Base-by-base conservation (phyloP, 352 stramenopile genomes). In the Pythium brachiatum region DNA sequence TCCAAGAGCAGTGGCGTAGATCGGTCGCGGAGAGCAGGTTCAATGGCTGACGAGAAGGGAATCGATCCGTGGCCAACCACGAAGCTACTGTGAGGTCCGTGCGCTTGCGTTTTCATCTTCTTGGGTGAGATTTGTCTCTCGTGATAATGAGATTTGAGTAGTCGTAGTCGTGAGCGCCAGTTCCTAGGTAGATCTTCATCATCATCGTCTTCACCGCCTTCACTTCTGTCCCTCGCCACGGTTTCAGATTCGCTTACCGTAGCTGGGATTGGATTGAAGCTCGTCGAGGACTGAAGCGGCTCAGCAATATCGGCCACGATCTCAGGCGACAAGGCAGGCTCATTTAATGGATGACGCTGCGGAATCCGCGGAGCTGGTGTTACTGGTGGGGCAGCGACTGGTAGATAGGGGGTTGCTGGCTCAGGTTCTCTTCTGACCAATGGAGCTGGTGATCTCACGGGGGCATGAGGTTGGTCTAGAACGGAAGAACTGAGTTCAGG, bases 131-230 rank as follows among this genome's bases (percentile, higher is more conserved):
- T 11, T 4, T 20, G 36, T 18, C 50, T 43, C 16, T 51, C 48
- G 18, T 39, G 44, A 38, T 66, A 46, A 34, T 61, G 54, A 1
- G 48, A 16, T n/a, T 69, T 69, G 41, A 69, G 62, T 8, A 69
- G 27, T 1, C 62, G 62, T 7, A 69, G 48, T 16, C 32, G 44
- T 21, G 47, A 54, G 18, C 62, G 57, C 57, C 62, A 69, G 41
- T 60, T 63, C 7, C 16, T n/a, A 2, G 34, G 53, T 0, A 39
- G 43, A 18, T 62, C 53, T 2, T 56, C 52, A 7, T 68, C 44
- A 9, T 62, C 53, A 41, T 34, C 38, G 21, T 60, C 53, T 13
- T 26, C 23, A 27, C 59, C 27, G 7, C 52, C 46, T n/a, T 44
- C 34, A 12, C 56, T 15, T 34, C 4, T 23, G 36, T 43, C 38